A percentile compares a stretch with the other conserved stretches of the same genome.
Conservation (phyloP, 2,329 filamentous ascomycete genomes). For the Trichoderma pleuroti region DNA sequence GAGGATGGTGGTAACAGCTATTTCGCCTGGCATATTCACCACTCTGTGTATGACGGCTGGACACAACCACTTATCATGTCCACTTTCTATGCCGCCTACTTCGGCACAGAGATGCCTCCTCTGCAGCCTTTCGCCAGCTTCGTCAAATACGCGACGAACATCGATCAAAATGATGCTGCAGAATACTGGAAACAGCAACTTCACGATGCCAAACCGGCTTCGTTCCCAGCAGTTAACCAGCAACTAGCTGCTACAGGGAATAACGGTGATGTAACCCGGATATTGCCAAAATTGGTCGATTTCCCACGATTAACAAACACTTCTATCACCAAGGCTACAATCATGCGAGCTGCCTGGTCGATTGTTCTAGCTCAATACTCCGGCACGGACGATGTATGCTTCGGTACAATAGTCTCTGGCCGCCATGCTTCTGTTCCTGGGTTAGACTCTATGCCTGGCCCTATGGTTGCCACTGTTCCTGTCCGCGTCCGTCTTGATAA, state of each 20-base stretch:
- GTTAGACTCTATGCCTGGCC: conserved; percentile 14
- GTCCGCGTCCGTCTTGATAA: conserved; percentile 1
- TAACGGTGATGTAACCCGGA: background rate
- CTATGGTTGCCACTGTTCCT: conserved; percentile 16
- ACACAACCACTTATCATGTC: background rate
- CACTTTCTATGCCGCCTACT: conserved; percentile 2
- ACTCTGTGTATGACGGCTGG: conserved; percentile 15
- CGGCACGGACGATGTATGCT: conserved; percentile 20
- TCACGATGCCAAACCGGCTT: background rate
- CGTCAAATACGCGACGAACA: conserved; percentile 12
- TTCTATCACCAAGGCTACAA: conserved; percentile 21
- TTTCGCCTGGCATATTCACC: conserved; percentile 14
- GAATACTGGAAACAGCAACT: conserved; percentile 14
- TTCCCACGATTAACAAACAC: conserved; percentile 4
- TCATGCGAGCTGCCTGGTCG: conserved; percentile 25
- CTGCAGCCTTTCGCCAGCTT: conserved; percentile 16
- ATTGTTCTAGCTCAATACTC: conserved; percentile 21
- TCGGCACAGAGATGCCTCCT: conserved; percentile 20
- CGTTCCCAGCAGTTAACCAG: conserved; percentile 18
- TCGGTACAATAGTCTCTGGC: conserved; percentile 24
- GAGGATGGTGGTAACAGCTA: background rate
- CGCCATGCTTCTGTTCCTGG: conserved; percentile 15
- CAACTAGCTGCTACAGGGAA: background rate
- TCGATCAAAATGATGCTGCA: background rate
- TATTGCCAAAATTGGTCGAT: background rate